Evolutionary conservation across 1,284 basidiomycete genomes (phyloP).

Genomic region (Rhizoctonia solani): DNA sequence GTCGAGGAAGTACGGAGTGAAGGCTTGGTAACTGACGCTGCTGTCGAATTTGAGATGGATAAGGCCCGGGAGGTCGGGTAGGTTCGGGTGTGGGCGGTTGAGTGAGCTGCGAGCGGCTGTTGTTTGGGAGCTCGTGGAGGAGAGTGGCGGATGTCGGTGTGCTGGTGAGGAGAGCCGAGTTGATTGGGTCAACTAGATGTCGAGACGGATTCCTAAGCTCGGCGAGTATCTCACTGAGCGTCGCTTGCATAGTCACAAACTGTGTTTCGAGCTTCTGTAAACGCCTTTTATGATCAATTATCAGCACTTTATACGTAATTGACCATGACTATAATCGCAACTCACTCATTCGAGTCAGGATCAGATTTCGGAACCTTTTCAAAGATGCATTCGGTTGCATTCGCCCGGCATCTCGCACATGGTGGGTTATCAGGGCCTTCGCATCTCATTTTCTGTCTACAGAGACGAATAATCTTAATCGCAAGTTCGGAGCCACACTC

Average conservation of each 20-base stretch:
- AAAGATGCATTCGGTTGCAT: slow-evolving; percentile 35
- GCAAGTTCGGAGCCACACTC: background rate
- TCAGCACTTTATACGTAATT: background rate
- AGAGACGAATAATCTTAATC: background rate
- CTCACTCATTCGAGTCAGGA: slow-evolving; percentile 1
- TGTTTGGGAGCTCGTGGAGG: background rate
- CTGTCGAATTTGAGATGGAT: slow-evolving; percentile 1
- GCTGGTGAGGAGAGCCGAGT: no score
- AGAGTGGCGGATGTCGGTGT: no score
- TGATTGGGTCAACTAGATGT: background rate
- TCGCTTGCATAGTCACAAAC: slow-evolving; percentile 8
- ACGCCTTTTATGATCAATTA: background rate
- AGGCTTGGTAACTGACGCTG: slow-evolving; percentile 17
- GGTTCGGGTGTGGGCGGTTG: slow-evolving; percentile 1
- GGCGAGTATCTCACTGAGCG: background rate
- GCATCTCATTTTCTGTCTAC: slow-evolving; percentile 39
- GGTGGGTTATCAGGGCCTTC: slow-evolving; percentile 38
- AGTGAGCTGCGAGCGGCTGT: background rate
- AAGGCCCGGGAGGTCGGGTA: background rate
- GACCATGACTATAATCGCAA: background rate
- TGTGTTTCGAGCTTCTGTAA: slow-evolving; percentile 5
- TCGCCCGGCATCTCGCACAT: slow-evolving; percentile 34
- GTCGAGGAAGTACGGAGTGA: slow-evolving; percentile 14
- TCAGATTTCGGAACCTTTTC: slow-evolving; percentile 36
- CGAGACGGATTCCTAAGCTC: slow-evolving; percentile 1